Base-by-base conservation (phyloP, 2,329 filamentous ascomycete genomes). In the Ustulina deusta region DNA sequence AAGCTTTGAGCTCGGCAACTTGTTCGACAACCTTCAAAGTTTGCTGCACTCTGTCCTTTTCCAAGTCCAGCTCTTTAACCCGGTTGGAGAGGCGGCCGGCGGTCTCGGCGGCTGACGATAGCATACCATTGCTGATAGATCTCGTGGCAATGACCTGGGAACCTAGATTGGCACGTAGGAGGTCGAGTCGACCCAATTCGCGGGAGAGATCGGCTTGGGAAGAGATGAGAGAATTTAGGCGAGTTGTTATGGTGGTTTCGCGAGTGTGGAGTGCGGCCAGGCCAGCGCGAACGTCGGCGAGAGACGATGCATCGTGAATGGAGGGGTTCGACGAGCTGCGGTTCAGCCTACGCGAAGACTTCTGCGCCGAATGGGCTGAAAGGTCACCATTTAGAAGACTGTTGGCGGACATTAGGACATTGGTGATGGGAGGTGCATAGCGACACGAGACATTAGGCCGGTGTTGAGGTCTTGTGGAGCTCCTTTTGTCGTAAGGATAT, bases 1-100 rank as follows among this genome's bases (percentile, higher is more conserved):
- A 99, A 9, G 96, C 93, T 82, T 98, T 98, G 72, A 99, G 90
- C 84, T 99, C 96, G 5, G 93, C 92, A 15, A 99, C 95, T 82
- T 97, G 94, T 80, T 98, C 95, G 11, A 98, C 96, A 2, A 98
- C 94, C 9, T 91, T 87, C 65, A 99, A 83, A 0, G 96, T 98
- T 58, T 94, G 91, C 79, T 96, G 94, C 9, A 99, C 95, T 32
- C 94, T 89, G 66, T 90, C 90, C 83, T 98, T 97, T 81, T 99
- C 95, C 64, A 93, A 85, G 77, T 99, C 96, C 38, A 99, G 87
- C 72, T 89, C 87, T 78, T 93, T 94, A 63, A 99, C 96, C 61
- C 94, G 92, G 76, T 89, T 89, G 63, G 94, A 97, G 71, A 98
- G 91, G 64, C 93, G 89, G 61, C 90, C 90, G 3, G 96, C 96